phyloP scores from a whole-genome alignment of 345 rosid species.

The Aquilaria sinensis region DNA sequence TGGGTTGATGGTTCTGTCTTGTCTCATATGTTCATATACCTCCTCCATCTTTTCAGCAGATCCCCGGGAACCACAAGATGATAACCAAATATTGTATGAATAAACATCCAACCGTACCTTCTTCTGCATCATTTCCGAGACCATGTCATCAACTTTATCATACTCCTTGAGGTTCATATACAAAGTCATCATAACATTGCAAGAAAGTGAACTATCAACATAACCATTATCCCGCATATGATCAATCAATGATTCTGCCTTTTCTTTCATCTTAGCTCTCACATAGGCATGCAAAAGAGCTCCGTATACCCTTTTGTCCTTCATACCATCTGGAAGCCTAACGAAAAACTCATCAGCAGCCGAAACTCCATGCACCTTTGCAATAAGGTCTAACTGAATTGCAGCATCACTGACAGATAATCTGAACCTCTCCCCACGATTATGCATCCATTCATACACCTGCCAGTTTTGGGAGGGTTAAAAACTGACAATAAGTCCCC shows the following conservation, averaged over 20 bases:
- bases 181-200: constrained; percentile 95
- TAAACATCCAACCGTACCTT: constrained; percentile 64
- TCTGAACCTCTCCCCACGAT: constrained; percentile 61
- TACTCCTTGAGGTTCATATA: constrained; percentile 79
- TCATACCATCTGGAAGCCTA: constrained; percentile 43
- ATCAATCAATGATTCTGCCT: constrained; percentile 64
- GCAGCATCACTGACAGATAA: constrained; percentile 85
- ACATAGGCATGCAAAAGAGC: constrained; percentile 82
- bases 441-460: constrained; percentile 96
- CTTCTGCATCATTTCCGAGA: constrained; percentile 77
- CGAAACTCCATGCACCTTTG: constrained; percentile 72
- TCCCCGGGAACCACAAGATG: constrained; percentile 69
- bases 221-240: constrained; percentile 65
- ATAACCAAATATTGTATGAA: constrained; percentile 93
- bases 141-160: constrained; percentile 57
- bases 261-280: constrained; percentile 47
- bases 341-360: constrained; percentile 63
- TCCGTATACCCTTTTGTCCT: constrained; percentile 80
- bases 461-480: constrained; percentile 11
- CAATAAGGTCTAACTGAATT: constrained; percentile 81
- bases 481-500: not conserved
- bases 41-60: constrained; percentile 66
- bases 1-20: constrained; percentile 47
- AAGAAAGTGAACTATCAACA: constrained; percentile 62
- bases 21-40: constrained; percentile 70